A percentile compares a stretch with the other conserved stretches of the same genome.
These are phyloP conservation scores for Fusarium sp. DNA, from an alignment of 2,329 filamentous ascomycete species.

Conservation along the genomic window DNA sequence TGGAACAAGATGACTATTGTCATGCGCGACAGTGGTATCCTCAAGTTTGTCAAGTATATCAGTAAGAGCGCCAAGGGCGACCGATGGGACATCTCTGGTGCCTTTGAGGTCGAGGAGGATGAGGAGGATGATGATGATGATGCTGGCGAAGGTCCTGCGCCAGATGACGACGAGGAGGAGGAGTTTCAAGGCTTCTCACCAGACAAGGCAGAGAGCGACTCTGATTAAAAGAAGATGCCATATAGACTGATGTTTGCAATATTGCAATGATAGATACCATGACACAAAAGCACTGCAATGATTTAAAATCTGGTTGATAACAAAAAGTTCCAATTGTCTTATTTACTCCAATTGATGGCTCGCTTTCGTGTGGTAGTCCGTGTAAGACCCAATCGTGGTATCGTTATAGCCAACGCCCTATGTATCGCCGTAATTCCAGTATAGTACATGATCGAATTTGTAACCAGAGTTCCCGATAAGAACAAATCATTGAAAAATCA, in stretches of 20 bases:
- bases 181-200: conserved; percentile 71
- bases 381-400: conserved; percentile 26
- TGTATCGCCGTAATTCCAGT: conserved; percentile 21
- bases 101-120: conserved; percentile 77
- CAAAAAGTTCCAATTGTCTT: conserved; percentile 2
- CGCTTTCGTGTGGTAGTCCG: conserved; percentile 6
- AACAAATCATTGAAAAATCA: neutral
- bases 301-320: conserved; percentile 16
- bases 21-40: conserved; percentile 83
- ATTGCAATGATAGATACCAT: conserved; percentile 38
- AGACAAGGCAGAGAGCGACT: conserved; percentile 55
- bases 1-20: conserved; percentile 97
- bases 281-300: conserved; percentile 33
- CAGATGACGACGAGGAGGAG: conserved; percentile 60
- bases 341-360: conserved; percentile 13
- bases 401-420: conserved; percentile 25
- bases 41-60: conserved; percentile 98
- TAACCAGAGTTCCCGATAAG: neutral
- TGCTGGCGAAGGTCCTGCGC: conserved; percentile 52
- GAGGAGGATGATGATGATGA: conserved; percentile 57
- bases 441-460: conserved; percentile 18
- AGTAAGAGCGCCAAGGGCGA: conserved; percentile 86
- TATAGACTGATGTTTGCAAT: conserved; percentile 35
- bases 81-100: conserved; percentile 89
- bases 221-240: conserved; percentile 36